Base-by-base conservation (phyloP, 176 grass and related monocot species). In the Bothriochloa decipiens region DNA sequence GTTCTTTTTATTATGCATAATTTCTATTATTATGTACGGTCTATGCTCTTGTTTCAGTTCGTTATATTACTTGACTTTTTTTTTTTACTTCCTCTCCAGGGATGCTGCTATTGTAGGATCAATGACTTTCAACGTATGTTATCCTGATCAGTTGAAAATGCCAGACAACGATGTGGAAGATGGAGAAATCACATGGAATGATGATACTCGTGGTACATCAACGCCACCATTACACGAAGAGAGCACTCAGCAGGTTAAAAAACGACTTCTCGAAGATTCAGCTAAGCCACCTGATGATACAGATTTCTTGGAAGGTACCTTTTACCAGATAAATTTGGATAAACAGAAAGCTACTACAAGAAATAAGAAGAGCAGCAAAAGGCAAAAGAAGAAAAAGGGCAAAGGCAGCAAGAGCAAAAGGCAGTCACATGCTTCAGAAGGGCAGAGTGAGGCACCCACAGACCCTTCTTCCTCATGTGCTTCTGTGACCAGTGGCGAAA, bases 331-430 rank as follows among this genome's bases (percentile, higher is more conserved):
- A 11, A 63, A 36, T 57, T 80, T 32, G 9, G 70, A 49, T 32
- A 47, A 40, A 11, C 78, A 91, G 36, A 74, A n/a, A 50, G 75
- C 60, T 50, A 8, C 52, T 20, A 35, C 66, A 13, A 82, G 77
- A 88, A 91, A 82, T 50, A 88, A 88, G 65, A 83, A 86, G 7
- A 91, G 74, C 65, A 88, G 85, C 57, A 91, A 82, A 37, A 83
- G 65, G 45, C 16, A 7, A 0, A 53, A 20, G 6, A 65, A 85
- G 58, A 55, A 55, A 55, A 55, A 53, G 14, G 87, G 82, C 72
- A 81, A 61, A 65, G 29, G 79, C 72, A 81, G 20, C 23, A 57
- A 74, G 65, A n/a, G 18, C 40, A 82, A 29, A 78, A 88, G 85
- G 60, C 23, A 32, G 53, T 68, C 67, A 1, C 33, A 47, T 66